Evolutionary conservation across 2,329 filamentous ascomycete species (phyloP), one percentile per base, ranked within the genome.

Genomic region (Cryphonectria nitschkei): DNA sequence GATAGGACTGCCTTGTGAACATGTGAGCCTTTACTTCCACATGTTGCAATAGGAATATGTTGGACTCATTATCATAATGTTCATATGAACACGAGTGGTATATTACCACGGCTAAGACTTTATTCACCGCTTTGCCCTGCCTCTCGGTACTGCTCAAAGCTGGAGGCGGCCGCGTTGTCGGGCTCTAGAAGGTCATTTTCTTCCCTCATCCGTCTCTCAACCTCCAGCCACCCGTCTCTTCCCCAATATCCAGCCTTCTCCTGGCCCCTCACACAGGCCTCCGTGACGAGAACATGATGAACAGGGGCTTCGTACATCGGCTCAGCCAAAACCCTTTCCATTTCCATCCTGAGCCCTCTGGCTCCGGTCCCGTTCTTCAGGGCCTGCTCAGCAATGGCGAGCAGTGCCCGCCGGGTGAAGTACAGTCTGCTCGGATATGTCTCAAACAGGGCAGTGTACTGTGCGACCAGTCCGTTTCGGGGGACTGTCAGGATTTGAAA

Each of bases 401-500:
- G 86, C n/a, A 98, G 83, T 0, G 95, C 92, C 8, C 90, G 89
- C 3, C 89, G 91, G 0, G 95, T 98, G 81, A 98, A 97, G 74
- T 89, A 89, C 2, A 99, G 84, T 64, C 93, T 91, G 68, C 92
- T 94, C 0, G 96, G 92, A 73, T 90, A 91, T 0, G 89, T 91
- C 70, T 92, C 89, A 78, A 98, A 98, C 1, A 98, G 88, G 2
- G 94, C 91, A 26, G 91, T 92, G 80, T 98, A 98, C 81, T 99
- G 96, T 63, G 91, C 89, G 3, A 97, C 86, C 0, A 99, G 87
- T 68, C 91, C 93, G 82, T 98, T 97, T 70, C 93, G 90, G 0
- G 96, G 96, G 79, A 98, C 95, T 0, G 94, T 98, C 54, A 99
- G 86, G 73, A 99, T 96, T 67, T 95, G 90, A 67, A 95, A 89